Conservation (phyloP, 345 rosid species). For the Salix brachista region DNA sequence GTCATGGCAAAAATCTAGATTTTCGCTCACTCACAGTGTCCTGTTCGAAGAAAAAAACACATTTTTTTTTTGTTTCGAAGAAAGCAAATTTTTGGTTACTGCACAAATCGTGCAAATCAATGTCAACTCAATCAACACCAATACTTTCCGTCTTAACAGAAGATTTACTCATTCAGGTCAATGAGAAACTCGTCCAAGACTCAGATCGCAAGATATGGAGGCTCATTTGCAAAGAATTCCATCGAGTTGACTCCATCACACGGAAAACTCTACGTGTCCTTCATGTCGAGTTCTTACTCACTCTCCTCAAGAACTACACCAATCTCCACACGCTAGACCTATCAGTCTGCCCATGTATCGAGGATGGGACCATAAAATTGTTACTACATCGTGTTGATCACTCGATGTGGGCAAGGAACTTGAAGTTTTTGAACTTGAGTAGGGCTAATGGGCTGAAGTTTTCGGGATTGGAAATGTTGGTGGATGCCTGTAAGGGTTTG, state of each 20-base stretch:
- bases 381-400: slow-evolving; percentile 23
- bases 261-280: slow-evolving; percentile 58
- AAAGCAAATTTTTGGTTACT: not conserved
- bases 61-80: not conserved
- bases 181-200: slow-evolving; percentile 36
- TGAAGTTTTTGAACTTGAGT: slow-evolving; percentile 54
- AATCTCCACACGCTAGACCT: slow-evolving; percentile 60
- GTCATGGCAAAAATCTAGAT: not conserved
- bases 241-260: slow-evolving; percentile 53
- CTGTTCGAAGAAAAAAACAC: not conserved
- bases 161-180: slow-evolving; percentile 60
- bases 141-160: slow-evolving; percentile 52
- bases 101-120: not conserved
- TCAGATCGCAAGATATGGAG: slow-evolving; percentile 66
- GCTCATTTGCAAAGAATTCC: slow-evolving; percentile 66
- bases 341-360: slow-evolving; percentile 70
- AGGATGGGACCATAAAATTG: slow-evolving; percentile 50
- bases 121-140: slow-evolving; percentile 26
- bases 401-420: slow-evolving; percentile 32
- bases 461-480: slow-evolving; percentile 55
- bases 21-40: not conserved
- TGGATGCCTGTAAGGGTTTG: slow-evolving; percentile 47
- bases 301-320: slow-evolving; percentile 46
- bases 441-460: slow-evolving; percentile 60
- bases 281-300: slow-evolving; percentile 56